Evolutionary conservation across 495 filamentous ascomycete genomes (phyloP).

Genomic region (Viridothelium virens): DNA sequence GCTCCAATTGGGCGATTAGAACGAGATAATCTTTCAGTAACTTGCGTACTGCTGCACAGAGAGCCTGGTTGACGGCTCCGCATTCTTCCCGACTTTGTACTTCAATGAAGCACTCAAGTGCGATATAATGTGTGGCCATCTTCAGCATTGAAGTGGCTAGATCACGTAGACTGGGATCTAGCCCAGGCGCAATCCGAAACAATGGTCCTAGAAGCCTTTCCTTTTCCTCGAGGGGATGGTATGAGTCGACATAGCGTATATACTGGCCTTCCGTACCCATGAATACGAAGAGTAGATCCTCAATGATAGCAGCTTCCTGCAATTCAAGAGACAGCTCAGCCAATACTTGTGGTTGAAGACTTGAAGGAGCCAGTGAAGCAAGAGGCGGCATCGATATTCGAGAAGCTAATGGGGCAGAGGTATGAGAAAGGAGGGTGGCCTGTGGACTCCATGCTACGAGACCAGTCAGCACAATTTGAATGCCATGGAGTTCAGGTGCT

Average conservation of each 20-base stretch:
- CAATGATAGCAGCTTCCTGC: slow-evolving; percentile 79
- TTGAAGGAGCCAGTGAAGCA: slow-evolving; percentile 61
- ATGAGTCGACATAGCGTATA: slow-evolving; percentile 72
- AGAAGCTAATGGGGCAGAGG: slow-evolving; percentile 71
- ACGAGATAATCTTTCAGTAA: slow-evolving; percentile 87
- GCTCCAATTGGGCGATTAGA: slow-evolving; percentile 85
- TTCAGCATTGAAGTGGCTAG: slow-evolving; percentile 81
- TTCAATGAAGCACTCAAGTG: slow-evolving; percentile 87
- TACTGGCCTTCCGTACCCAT: slow-evolving; percentile 99
- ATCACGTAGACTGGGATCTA: slow-evolving; percentile 87
- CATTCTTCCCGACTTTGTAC: slow-evolving; percentile 88
- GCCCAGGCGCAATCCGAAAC: slow-evolving; percentile 70
- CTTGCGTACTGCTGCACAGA: slow-evolving; percentile 88
- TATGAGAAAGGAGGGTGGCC: slow-evolving; percentile 71
- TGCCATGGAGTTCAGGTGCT: not conserved
- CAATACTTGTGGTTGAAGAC: slow-evolving; percentile 63
- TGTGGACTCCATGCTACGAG: slow-evolving; percentile 66
- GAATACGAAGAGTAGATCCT: slow-evolving; percentile 87
- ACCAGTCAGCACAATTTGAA: not conserved
- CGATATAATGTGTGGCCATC: slow-evolving; percentile 89
- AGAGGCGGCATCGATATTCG: slow-evolving; percentile 78
- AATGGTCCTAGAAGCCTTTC: slow-evolving; percentile 73
- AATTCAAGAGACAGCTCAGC: slow-evolving; percentile 63
- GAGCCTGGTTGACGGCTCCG: slow-evolving; percentile 90
- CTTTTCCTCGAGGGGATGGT: slow-evolving; percentile 76